phyloP scores from a whole-genome alignment of 352 stramenopile species.

The Phytopythium kandeliae region DNA sequence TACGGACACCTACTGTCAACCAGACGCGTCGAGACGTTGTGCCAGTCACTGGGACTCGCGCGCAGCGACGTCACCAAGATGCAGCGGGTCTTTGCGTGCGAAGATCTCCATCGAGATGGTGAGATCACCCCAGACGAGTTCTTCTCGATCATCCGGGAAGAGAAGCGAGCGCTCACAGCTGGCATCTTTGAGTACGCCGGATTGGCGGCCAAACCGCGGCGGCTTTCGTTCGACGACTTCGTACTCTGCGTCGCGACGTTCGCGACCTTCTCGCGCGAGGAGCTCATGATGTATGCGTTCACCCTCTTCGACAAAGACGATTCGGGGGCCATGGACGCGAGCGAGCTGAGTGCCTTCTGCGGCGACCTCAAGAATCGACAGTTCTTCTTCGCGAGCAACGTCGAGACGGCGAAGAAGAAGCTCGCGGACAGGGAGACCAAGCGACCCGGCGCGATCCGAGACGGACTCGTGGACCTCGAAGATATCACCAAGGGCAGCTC shows the following conservation, averaged over 20 bases:
- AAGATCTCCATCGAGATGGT: slow-evolving; percentile 38
- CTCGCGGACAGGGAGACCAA: slow-evolving; percentile 20
- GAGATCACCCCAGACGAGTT: slow-evolving; percentile 63
- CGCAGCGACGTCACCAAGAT: slow-evolving; percentile 35
- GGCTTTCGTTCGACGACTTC: slow-evolving; percentile 58
- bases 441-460: background rate
- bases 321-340: slow-evolving; percentile 56
- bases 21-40: slow-evolving; percentile 40
- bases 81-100: slow-evolving; percentile 24
- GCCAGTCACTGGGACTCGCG: slow-evolving; percentile 35
- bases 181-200: slow-evolving; percentile 47
- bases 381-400: slow-evolving; percentile 65
- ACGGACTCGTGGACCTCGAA: slow-evolving; percentile 42
- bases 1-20: slow-evolving; percentile 50
- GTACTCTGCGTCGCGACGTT: slow-evolving; percentile 51
- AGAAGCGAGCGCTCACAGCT: slow-evolving; percentile 46
- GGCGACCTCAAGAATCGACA: slow-evolving; percentile 48
- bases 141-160: slow-evolving; percentile 42
- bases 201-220: slow-evolving; percentile 16
- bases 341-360: slow-evolving; percentile 47
- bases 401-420: slow-evolving; percentile 50
- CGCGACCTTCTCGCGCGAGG: slow-evolving; percentile 34
- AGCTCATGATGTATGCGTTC: slow-evolving; percentile 65
- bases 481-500: slow-evolving; percentile 44
- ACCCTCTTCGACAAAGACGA: slow-evolving; percentile 57